phyloP scores from a whole-genome alignment of 139 green algal species.

The Deuterostichococcus epilithicus region DNA sequence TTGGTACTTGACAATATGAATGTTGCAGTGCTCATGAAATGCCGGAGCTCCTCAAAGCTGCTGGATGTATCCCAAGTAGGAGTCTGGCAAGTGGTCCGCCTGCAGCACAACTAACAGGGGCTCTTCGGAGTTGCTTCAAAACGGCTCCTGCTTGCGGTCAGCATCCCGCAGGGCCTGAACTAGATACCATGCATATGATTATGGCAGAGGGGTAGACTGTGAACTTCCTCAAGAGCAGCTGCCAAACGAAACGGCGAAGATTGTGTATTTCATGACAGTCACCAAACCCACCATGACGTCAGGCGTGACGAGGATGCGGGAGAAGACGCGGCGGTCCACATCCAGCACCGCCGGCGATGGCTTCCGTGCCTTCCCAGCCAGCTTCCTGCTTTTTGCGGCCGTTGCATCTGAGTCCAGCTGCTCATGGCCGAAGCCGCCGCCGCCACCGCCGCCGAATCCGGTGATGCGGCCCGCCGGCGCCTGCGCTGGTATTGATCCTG shows the following conservation, averaged over 20 bases:
- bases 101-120: no score
- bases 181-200: no score
- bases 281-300: no score
- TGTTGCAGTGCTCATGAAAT: no score
- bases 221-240: no score
- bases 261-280: no score
- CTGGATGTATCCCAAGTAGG: slow-evolving; percentile 34
- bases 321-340: slow-evolving; percentile 29
- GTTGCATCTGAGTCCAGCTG: neutral
- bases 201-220: no score
- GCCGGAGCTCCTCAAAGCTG: slow-evolving; percentile 18
- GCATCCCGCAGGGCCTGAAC: no score
- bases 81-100: slow-evolving; percentile 44
- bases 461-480: neutral
- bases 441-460: neutral
- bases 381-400: neutral
- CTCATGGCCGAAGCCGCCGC: neutral
- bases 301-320: slow-evolving; percentile 34
- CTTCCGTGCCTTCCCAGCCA: neutral
- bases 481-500: neutral
- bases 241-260: no score
- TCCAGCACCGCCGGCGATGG: slow-evolving; percentile 21
- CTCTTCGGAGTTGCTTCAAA: no score
- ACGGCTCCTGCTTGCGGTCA: no score
- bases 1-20: no score